Conservation (phyloP, 352 stramenopile genomes). For the Bremia lactucae region DNA sequence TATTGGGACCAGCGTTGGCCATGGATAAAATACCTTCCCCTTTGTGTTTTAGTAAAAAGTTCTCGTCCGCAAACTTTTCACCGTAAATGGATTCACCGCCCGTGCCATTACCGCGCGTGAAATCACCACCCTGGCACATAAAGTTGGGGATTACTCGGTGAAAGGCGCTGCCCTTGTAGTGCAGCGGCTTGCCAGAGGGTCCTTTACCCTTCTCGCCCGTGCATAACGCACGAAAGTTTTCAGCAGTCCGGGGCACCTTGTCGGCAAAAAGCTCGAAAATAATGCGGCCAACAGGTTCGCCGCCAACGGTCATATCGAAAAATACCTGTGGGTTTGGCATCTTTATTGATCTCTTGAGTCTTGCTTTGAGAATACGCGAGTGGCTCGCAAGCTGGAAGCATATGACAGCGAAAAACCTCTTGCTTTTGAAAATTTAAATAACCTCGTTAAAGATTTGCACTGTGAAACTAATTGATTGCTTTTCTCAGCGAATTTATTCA, state of each 20-base stretch:
- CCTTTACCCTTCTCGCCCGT: slow-evolving; percentile 94
- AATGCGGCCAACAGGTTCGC: slow-evolving; percentile 86
- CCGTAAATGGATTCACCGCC: slow-evolving; percentile 94
- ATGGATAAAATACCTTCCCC: slow-evolving; percentile 89
- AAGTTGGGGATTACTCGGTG: slow-evolving; percentile 91
- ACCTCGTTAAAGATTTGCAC: slow-evolving; percentile 16
- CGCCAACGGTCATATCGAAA: slow-evolving; percentile 96
- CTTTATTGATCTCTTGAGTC: slow-evolving; percentile 23
- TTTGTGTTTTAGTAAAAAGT: slow-evolving; percentile 90
- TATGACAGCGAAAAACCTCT: slow-evolving; percentile 16
- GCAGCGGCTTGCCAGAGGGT: slow-evolving; percentile 60
- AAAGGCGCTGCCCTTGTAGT: slow-evolving; percentile 85
- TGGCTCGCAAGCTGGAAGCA: slow-evolving; percentile 4
- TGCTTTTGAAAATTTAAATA: slow-evolving; percentile 1
- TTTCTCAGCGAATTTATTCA: slow-evolving; percentile 1
- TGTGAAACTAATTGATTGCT: slow-evolving; percentile 4
- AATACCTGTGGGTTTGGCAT: slow-evolving; percentile 92
- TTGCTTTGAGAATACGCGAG: slow-evolving; percentile 24
- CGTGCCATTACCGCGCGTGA: slow-evolving; percentile 87
- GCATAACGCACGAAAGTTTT: slow-evolving; percentile 98
- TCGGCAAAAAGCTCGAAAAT: slow-evolving; percentile 78
- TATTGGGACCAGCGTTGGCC: slow-evolving; percentile 94
- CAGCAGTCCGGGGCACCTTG: slow-evolving; percentile 89
- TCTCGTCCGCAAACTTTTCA: slow-evolving; percentile 93
- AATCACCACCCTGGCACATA: slow-evolving; percentile 96